These are phyloP conservation scores for Komagataea norvegica DNA, from an alignment of 1,139 yeast species.

Conservation along the genomic window DNA sequence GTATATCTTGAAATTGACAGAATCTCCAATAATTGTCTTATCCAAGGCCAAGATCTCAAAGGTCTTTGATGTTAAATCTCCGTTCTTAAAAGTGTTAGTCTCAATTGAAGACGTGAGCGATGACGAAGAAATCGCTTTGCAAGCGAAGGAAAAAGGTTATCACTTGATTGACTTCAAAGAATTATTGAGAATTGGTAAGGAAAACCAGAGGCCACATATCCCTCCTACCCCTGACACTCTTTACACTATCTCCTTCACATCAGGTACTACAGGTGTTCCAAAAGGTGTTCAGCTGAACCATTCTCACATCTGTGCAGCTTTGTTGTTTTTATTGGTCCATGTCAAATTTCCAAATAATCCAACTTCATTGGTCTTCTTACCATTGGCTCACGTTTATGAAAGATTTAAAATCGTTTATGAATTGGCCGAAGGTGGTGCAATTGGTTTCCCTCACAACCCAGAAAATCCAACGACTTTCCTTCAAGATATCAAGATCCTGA, in stretches of 20 bases:
- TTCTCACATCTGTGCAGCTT: slow-evolving; percentile 39
- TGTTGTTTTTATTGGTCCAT: slow-evolving; percentile 27
- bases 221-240: slow-evolving; percentile 41
- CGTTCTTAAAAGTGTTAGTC: slow-evolving; percentile 23
- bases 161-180: slow-evolving; percentile 20
- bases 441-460: slow-evolving; percentile 43
- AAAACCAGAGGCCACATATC: slow-evolving; percentile 33
- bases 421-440: slow-evolving; percentile 33
- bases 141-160: slow-evolving; percentile 19
- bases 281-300: slow-evolving; percentile 52
- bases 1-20: slow-evolving; percentile 36
- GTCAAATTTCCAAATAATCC: slow-evolving; percentile 25
- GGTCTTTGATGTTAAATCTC: slow-evolving; percentile 24
- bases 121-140: slow-evolving; percentile 15
- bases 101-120: slow-evolving; percentile 24
- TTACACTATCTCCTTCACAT: slow-evolving; percentile 49
- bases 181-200: slow-evolving; percentile 37
- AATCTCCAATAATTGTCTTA: slow-evolving; percentile 36
- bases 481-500: slow-evolving; percentile 42
- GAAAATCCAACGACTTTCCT: slow-evolving; percentile 40
- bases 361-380: slow-evolving; percentile 39
- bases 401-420: slow-evolving; percentile 31
- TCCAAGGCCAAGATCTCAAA: slow-evolving; percentile 34
- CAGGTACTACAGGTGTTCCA: slow-evolving; percentile 55
- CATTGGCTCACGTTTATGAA: slow-evolving; percentile 67